Evolutionary conservation across 306 rosid species (phyloP).

Genomic region (Calophaca sinica): DNA sequence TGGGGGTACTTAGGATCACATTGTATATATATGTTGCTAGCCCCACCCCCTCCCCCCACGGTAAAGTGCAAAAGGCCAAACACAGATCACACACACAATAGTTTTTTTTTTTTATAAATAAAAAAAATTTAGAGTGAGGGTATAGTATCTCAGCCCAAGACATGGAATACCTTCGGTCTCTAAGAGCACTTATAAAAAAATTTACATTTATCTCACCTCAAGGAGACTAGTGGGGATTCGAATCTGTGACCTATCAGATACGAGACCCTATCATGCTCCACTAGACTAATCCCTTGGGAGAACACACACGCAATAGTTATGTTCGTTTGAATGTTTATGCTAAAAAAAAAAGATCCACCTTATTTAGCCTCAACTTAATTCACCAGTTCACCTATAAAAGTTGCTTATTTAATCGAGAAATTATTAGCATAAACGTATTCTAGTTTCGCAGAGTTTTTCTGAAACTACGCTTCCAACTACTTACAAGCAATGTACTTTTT

Average conservation of each 20-base stretch:
- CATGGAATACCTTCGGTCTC: too few species aligned
- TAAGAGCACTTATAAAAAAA: too few species aligned
- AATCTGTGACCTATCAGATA: too few species aligned
- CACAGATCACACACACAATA: neutral
- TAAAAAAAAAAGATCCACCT: neutral
- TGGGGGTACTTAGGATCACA: constrained; percentile 1
- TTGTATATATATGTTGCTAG: neutral
- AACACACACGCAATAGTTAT: neutral
- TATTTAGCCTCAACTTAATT: constrained; percentile 17
- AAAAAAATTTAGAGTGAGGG: too few species aligned
- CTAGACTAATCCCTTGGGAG: too few species aligned
- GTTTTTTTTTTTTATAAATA: too few species aligned
- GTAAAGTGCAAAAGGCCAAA: neutral
- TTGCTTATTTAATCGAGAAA: constrained; percentile 32
- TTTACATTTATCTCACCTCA: too few species aligned
- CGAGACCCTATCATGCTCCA: too few species aligned
- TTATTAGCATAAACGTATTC: constrained; percentile 23
- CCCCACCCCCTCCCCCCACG: neutral
- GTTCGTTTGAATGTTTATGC: neutral
- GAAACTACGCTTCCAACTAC: constrained; percentile 1
- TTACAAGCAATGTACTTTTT: neutral
- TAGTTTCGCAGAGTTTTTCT: constrained; percentile 17
- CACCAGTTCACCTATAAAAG: constrained; percentile 44
- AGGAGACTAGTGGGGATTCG: too few species aligned
- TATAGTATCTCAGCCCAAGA: too few species aligned